Conservation (phyloP, 768 basidiomycete species). For the Lactarius trivialis region DNA sequence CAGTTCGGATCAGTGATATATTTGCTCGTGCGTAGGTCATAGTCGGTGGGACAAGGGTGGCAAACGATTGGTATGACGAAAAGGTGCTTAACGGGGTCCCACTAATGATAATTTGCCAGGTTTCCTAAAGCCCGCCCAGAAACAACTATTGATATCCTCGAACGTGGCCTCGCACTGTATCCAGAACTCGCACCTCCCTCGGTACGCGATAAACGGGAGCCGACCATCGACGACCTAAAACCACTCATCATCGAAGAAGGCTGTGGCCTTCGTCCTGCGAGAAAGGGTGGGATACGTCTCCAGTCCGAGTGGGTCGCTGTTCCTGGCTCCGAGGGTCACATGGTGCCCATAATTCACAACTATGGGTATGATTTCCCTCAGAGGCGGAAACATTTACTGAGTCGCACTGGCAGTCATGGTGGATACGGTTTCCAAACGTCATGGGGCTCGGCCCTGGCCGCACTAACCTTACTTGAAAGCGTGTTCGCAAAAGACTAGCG, state of each 20-base stretch:
- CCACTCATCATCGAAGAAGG: slow-evolving; percentile 36
- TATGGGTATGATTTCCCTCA: slow-evolving; percentile 45
- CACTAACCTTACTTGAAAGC: slow-evolving; percentile 40
- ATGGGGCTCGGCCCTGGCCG: slow-evolving; percentile 55
- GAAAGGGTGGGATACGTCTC: slow-evolving; percentile 63
- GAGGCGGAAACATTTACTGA: not conserved
- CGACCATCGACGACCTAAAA: slow-evolving; percentile 36
- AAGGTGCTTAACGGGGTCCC: not conserved
- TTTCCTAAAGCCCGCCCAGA: slow-evolving; percentile 58
- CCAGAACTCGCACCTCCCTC: slow-evolving; percentile 30
- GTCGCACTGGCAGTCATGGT: slow-evolving; percentile 40
- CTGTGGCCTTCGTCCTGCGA: slow-evolving; percentile 58
- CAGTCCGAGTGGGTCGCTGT: slow-evolving; percentile 40
- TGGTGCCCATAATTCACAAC: slow-evolving; percentile 51
- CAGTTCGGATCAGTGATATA: not conserved
- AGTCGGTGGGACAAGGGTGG: slow-evolving; percentile 52
- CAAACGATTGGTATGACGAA: slow-evolving; percentile 51
- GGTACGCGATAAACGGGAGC: slow-evolving; percentile 25
- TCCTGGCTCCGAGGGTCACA: slow-evolving; percentile 24
- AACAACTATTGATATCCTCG: slow-evolving; percentile 53
- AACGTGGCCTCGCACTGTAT: slow-evolving; percentile 33
- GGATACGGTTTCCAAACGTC: slow-evolving; percentile 60
- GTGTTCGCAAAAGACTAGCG: slow-evolving; percentile 27
- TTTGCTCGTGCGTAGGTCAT: slow-evolving; percentile 34
- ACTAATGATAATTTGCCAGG: slow-evolving; percentile 32